A percentile compares a stretch with the other conserved stretches of the same genome.
Conservation (phyloP, 331 rosid genomes). For the Quercus phellos region DNA sequence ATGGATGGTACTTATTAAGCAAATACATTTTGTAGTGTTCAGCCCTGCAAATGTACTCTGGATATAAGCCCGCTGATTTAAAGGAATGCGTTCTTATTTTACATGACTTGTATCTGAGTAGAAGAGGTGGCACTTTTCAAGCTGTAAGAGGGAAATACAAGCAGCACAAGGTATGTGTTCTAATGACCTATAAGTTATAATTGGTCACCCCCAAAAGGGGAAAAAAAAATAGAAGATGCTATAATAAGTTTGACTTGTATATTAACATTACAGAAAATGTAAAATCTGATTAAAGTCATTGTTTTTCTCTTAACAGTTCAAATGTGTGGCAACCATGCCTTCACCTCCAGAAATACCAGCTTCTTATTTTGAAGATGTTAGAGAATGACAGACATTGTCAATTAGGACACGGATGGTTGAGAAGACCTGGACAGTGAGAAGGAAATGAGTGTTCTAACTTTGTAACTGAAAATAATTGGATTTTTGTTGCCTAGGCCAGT, state of each 20-base stretch:
- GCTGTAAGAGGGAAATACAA: constrained; percentile 78
- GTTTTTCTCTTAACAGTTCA: constrained; percentile 57
- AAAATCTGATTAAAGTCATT: constrained; percentile 12
- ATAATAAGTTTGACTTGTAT: neutral
- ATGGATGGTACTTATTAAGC: constrained; percentile 8
- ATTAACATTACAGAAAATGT: neutral
- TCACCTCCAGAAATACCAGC: constrained; percentile 80
- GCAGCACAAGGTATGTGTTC: constrained; percentile 57
- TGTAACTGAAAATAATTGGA: neutral
- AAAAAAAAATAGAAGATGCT: neutral
- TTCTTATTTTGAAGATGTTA: constrained; percentile 45
- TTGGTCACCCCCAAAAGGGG: neutral
- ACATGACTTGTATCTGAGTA: constrained; percentile 69
- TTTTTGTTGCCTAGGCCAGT: neutral
- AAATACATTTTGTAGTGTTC: constrained; percentile 37
- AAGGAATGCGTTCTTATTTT: constrained; percentile 55
- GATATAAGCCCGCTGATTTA: constrained; percentile 57
- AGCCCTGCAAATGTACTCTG: constrained; percentile 40
- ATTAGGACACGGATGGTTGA: neutral
- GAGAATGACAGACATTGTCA: constrained; percentile 22
- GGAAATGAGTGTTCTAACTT: neutral
- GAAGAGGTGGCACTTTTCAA: constrained; percentile 60
- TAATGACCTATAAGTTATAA: neutral
- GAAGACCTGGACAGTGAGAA: neutral
- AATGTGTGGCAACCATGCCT: constrained; percentile 68